Base-by-base conservation (phyloP, 1,284 basidiomycete genomes). In the Tilletia setariae region DNA sequence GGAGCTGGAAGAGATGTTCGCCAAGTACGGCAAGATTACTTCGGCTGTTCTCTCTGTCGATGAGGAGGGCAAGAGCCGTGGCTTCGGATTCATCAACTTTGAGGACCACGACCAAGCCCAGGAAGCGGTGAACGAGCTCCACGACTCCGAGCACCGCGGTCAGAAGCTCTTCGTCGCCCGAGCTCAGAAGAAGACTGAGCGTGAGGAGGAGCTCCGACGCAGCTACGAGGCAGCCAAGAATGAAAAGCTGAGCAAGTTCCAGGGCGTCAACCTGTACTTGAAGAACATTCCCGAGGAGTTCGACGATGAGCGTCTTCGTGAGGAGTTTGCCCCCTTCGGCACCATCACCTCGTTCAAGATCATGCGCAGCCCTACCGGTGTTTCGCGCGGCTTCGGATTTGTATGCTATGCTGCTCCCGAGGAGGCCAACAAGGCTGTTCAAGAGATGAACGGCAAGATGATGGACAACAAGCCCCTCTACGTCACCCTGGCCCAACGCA, bases 381-480 rank as follows among this genome's bases (percentile, higher is more conserved):
- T 86, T 63, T 93, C 92, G 61, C 93, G 94, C 83, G 96, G 96
- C 79, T 99, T 99, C 82, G 96, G 96, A 78, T 99, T 99, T 84
- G 96, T 99, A 76, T 99, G 96, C 86, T 99, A 94, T 87, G 93
- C 93, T 56, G 91, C 93, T 70, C 94, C 96, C 66, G 96, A 99
- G 79, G 96, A 99, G 86, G 95, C 96, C 63, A 98, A 94, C 83
- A 98, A 98, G 87, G 96, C 96, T 71, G 94, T 98, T 74, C 92
- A 93, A 67, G 96, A 99, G 87, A 97, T 99, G 94, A 98, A 98
- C 88, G 97, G 97, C 88, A 98, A 98, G 87, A 98, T 98, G 91
- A 93, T 98, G 82, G 94, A 95, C 76, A 89, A 91, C 81, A 98
- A 98, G 86, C 96, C 96, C 66, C 89, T 99, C 79, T 99, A 98